Percentiles rank a stretch among this genome's conserved stretches.
phyloP scores from a whole-genome alignment of 2,329 filamentous ascomycete species.

The Ramularia endophylla region DNA sequence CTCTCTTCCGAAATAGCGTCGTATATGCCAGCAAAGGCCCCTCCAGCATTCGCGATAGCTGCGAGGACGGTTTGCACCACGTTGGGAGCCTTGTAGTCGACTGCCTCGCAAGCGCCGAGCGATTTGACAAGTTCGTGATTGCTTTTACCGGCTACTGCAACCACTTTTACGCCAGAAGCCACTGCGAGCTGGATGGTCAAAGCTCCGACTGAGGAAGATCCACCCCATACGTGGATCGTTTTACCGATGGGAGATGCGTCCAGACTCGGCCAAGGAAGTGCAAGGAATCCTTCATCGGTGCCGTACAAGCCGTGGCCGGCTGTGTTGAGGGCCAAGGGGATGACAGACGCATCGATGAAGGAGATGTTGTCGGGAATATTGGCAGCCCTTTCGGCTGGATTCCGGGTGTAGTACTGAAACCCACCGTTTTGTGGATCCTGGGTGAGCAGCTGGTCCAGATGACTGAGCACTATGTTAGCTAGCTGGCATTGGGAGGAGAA shows the following conservation, averaged over 20 bases:
- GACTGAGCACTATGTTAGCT: constrained; percentile 11
- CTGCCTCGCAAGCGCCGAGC: constrained; percentile 21
- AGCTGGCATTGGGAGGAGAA: background rate
- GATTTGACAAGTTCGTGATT: constrained; percentile 22
- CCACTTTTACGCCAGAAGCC: constrained; percentile 24
- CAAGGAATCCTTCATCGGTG: constrained; percentile 23
- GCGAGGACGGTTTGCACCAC: constrained; percentile 32
- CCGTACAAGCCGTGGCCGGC: constrained; percentile 3
- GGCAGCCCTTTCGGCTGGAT: constrained; percentile 26
- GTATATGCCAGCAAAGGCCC: constrained; percentile 31
- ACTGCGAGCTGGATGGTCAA: constrained; percentile 25
- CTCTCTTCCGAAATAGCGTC: constrained; percentile 18
- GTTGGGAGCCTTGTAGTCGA: constrained; percentile 26
- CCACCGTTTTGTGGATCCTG: constrained; percentile 18
- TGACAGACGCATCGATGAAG: constrained; percentile 33
- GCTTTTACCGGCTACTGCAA: constrained; percentile 24
- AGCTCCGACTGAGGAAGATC: constrained; percentile 24
- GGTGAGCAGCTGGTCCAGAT: constrained; percentile 19
- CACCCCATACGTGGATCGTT: constrained; percentile 18
- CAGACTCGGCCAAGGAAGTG: constrained; percentile 24
- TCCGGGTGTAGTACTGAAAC: constrained; percentile 27
- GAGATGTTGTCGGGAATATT: constrained; percentile 32
- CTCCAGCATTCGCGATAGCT: constrained; percentile 27
- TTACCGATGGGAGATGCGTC: constrained; percentile 14
- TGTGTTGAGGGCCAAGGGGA: constrained; percentile 15